Evolutionary conservation across 192 early-diverging fungal genomes (phyloP), one percentile per base, ranked within the genome.

Genomic region (Rhizoclosmatium sp.): DNA sequence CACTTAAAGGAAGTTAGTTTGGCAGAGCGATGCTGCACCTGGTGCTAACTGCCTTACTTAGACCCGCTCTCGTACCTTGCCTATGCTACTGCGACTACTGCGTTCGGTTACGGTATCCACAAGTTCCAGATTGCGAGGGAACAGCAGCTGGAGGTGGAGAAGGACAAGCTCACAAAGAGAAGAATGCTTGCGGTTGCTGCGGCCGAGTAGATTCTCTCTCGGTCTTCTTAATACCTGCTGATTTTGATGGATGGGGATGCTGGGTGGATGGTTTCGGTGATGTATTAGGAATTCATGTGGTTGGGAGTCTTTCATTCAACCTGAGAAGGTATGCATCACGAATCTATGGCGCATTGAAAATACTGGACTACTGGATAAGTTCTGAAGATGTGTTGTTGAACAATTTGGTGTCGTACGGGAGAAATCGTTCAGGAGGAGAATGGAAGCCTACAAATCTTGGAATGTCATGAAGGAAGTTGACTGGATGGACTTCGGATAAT

Each of bases 41-140:
- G 45, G 16, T 47, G 2, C 45, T 31, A 41, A 2, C 42, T 69
- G 39, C 68, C 19, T 7, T 69, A 23, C 45, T 65, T 47, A 77
- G 79, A 61, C 45, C 75, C 79, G 10, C 21, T 76, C 19, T 76
- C 75, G 40, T 80, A 80, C 49, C 48, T 75, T 41, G 51, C 48
- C 16, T 69, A 65, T 21, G 58, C 73, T 47, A 16, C 79, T 7
- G 61, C n/a, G 42, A 65, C 73, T 4, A 31, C 49, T 47, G 54
- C 5, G 4, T 19, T 76, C 47, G 75, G 66, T 12, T 80, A 75
- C 79, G 49, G 54, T 12, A 19, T 76, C 14, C 65, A 75, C 65
- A 14, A n/a, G 12, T 59, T 71, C 54, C 39, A 68, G 39, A 41
- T n/a, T 7, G 41, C 14, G 23, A n/a, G 71, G 23, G 16, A 5